Evolutionary conservation across 73 alveolate species (phyloP).

Genomic region (Chromera velia): DNA sequence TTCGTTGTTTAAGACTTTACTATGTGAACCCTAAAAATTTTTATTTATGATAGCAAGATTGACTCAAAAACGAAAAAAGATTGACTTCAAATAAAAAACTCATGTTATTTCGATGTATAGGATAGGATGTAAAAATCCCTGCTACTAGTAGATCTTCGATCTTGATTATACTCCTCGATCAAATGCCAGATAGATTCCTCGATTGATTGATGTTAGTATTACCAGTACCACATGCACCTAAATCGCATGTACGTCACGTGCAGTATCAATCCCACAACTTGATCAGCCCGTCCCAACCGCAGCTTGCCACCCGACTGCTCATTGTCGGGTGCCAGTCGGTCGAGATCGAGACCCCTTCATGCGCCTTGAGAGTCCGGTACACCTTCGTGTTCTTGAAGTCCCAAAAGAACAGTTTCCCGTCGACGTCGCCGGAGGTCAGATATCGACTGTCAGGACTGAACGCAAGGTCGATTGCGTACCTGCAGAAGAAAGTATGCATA

Average conservation of each 20-base stretch:
- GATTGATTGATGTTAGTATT: no score
- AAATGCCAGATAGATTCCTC: neutral
- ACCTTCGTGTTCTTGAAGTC: slow-evolving; percentile 79
- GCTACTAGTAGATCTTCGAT: no score
- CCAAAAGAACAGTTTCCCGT: slow-evolving; percentile 93
- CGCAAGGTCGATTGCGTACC: neutral
- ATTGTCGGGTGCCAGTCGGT: slow-evolving; percentile 74
- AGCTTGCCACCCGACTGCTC: slow-evolving; percentile 73
- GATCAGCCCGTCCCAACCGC: slow-evolving; percentile 91
- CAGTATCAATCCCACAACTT: slow-evolving; percentile 78
- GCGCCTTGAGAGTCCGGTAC: slow-evolving; percentile 79
- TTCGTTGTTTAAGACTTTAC: no score
- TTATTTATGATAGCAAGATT: no score
- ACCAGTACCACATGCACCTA: neutral
- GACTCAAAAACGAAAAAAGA: no score
- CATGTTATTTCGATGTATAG: neutral
- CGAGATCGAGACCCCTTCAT: slow-evolving; percentile 79
- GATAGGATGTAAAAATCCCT: neutral
- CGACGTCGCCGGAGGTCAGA: slow-evolving; percentile 80
- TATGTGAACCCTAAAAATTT: no score
- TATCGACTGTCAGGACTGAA: slow-evolving; percentile 63
- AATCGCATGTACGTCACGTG: neutral
- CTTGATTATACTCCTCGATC: no score
- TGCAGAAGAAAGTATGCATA: no score
- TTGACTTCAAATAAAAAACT: no score